Conservation (phyloP, 2,329 filamentous ascomycete species). For the Nemania abortiva region DNA sequence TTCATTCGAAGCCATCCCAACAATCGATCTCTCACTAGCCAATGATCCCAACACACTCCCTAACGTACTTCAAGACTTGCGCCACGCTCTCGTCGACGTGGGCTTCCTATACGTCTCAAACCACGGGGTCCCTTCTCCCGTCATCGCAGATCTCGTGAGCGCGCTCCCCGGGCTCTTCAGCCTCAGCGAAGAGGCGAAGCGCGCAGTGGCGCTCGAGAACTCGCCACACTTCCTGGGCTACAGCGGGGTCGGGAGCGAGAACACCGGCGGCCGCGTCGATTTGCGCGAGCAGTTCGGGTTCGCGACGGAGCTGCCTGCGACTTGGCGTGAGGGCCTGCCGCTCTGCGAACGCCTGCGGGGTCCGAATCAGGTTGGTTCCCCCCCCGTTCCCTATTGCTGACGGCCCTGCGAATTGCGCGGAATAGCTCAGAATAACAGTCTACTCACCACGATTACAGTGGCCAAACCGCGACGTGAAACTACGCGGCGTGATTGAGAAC, state of each 20-base stretch:
- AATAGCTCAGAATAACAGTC: background rate
- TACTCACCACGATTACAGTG: conserved; percentile 52
- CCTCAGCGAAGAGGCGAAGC: conserved; percentile 55
- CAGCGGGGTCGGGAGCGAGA: conserved; percentile 66
- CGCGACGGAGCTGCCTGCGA: conserved; percentile 64
- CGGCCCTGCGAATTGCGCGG: background rate
- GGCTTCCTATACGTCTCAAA: conserved; percentile 67
- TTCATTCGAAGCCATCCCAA: conserved; percentile 59
- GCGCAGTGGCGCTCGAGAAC: conserved; percentile 59
- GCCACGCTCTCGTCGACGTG: conserved; percentile 61
- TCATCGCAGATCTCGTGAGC: conserved; percentile 54
- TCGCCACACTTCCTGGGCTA: conserved; percentile 73
- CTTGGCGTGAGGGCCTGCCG: conserved; percentile 51
- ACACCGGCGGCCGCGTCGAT: conserved; percentile 65
- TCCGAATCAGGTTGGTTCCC: conserved; percentile 59
- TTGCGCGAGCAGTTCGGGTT: conserved; percentile 71
- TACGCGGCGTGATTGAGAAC: conserved; percentile 55
- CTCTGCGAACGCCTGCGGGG: conserved; percentile 60
- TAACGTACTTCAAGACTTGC: conserved; percentile 57
- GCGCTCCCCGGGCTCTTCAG: conserved; percentile 60
- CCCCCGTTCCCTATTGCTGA: background rate
- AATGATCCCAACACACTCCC: conserved; percentile 52
- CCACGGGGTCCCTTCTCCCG: conserved; percentile 57
- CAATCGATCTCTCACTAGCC: conserved; percentile 62
- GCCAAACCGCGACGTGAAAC: conserved; percentile 53